Evolutionary conservation across 345 rosid genomes (phyloP).

Genomic region (Draba incana): DNA sequence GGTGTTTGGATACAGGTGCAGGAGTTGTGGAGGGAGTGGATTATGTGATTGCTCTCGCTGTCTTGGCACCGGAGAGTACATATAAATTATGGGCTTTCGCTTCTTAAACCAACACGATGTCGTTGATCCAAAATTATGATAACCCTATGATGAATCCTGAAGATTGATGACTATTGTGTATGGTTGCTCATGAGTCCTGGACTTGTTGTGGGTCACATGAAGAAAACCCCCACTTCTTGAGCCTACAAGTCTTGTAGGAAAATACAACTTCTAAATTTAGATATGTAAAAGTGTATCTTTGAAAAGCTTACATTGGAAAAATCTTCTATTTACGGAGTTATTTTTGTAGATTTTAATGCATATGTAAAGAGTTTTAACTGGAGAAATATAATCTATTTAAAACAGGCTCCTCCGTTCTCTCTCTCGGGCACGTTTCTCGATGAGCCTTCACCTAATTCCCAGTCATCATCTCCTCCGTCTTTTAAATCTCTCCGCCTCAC

Average conservation of each 20-base stretch:
- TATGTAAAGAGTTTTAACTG: no score
- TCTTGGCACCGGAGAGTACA: conserved; percentile 73
- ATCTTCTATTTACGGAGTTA: no score
- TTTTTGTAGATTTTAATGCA: no score
- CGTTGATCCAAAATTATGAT: neutral
- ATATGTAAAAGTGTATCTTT: no score
- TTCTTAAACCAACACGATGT: conserved; percentile 50
- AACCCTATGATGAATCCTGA: no score
- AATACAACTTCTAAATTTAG: neutral
- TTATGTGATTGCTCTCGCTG: conserved; percentile 71
- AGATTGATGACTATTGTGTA: neutral
- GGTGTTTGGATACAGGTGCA: conserved; percentile 56
- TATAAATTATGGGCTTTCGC: conserved; percentile 63
- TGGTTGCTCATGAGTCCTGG: conserved; percentile 5
- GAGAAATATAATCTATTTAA: no score
- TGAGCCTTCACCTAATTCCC: no score
- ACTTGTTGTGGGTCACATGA: neutral
- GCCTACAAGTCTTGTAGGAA: neutral
- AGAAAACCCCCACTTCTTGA: neutral
- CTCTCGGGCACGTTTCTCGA: no score
- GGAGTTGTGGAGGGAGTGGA: conserved; percentile 80
- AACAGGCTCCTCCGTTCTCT: no score
- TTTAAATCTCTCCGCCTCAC: no score
- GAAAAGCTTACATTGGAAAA: no score
- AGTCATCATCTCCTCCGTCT: no score